These are phyloP conservation scores for Limnanthes douglasii DNA, from an alignment of 345 rosid genomes.

Conservation along the genomic window DNA sequence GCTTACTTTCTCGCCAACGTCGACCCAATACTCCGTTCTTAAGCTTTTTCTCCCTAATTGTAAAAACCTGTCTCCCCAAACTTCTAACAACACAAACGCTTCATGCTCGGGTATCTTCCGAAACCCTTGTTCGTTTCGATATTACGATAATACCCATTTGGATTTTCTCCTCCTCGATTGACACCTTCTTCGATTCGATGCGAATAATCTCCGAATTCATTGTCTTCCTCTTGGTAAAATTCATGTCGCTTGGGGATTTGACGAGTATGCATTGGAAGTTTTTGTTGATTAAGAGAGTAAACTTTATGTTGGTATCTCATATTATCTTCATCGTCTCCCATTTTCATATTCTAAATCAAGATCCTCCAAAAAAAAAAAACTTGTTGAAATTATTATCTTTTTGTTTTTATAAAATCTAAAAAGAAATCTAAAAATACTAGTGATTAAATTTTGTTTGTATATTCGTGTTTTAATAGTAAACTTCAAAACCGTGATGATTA, in stretches of 20 bases:
- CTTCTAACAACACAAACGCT: constrained; percentile 64
- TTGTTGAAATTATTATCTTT: no score
- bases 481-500: no score
- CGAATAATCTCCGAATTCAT: constrained; percentile 5
- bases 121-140: constrained; percentile 15
- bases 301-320: constrained; percentile 47
- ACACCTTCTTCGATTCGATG: constrained; percentile 21
- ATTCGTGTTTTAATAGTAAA: no score
- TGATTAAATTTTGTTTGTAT: no score
- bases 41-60: constrained; percentile 84
- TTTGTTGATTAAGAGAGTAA: constrained; percentile 37
- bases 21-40: constrained; percentile 87
- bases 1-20: constrained; percentile 89
- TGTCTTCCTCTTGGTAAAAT: constrained; percentile 18
- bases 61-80: constrained; percentile 88
- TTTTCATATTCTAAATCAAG: no score
- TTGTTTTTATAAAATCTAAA: no score
- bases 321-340: constrained; percentile 76
- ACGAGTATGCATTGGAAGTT: constrained; percentile 26
- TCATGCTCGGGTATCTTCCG: constrained; percentile 70
- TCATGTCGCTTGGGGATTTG: constrained; percentile 14
- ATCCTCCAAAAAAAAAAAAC: no score
- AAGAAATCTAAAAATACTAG: no score
- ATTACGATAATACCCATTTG: no score
- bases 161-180: constrained; percentile 17